Evolutionary conservation across 2,329 filamentous ascomycete species (phyloP), one percentile per base, ranked within the genome.

Genomic region (Trichoderma breve): DNA sequence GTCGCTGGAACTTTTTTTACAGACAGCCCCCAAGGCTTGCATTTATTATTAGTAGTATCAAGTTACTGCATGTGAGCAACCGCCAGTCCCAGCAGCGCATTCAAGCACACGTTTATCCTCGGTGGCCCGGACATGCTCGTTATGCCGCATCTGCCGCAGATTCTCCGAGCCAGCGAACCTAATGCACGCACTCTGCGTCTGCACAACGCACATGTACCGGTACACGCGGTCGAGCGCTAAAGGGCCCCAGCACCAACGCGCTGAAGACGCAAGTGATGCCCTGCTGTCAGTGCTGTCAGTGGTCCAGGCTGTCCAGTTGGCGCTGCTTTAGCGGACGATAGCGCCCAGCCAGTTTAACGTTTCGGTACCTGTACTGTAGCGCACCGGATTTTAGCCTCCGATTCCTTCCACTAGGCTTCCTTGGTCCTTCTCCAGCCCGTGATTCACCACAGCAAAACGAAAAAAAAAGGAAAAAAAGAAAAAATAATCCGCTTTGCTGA

Each of bases 401-500:
- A 32, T 47, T 14, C 34, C 26, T 34, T 47, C 43, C 28, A 28
- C 36, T 55, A 21, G 6, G 11, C 36, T 63, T 43, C 32, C 32
- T n/a, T 6, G 24, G 28, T 53, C 39, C 62, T 66, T 71, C 47
- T 61, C 15, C 3, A 66, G 62, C 57, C 28, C 28, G 53, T 28
- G 28, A 36, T 53, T 34, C 47, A 63, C 67, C 32, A 66, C 15
- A 18, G 36, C 21, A 36, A 34, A 9, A 18, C n/a, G 36, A 6
- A 3, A 34, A 68, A 64, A 21, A 66, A 68, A 64, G 15, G 55
- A 4, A 1, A 28, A 21, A 21, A n/a, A 66, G 18, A 30, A 51
- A 43, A 43, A 15, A 28, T 18, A 26, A 14, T 64, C 58, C 58
- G 58, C 64, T 36, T 43, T 73, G 71, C 71, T 72, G 71, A 72